These are phyloP conservation scores for Cladorrhinum samala DNA, from an alignment of 495 filamentous ascomycete species.

Conservation along the genomic window DNA sequence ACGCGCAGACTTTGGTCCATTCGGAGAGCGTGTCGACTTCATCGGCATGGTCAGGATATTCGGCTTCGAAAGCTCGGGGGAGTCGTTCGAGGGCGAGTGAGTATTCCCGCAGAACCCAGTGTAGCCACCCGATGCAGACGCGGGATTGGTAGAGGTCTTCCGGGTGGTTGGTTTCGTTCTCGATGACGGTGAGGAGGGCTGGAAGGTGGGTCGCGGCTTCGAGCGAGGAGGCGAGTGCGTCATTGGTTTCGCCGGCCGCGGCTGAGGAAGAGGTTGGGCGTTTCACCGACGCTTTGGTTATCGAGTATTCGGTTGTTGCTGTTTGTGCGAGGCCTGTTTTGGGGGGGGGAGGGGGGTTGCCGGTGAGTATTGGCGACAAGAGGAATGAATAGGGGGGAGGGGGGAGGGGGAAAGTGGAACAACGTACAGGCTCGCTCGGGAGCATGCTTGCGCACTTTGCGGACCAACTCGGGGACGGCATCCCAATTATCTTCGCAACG, in stretches of 20 bases:
- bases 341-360: not conserved
- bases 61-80: conserved; percentile 53
- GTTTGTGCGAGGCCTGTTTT: conserved; percentile 66
- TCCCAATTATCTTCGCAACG: conserved; percentile 86
- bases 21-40: conserved; percentile 46
- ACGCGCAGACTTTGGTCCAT: conserved; percentile 74
- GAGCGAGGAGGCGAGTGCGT: conserved; percentile 19
- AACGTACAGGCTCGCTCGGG: conserved; percentile 74
- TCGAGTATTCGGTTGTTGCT: conserved; percentile 63
- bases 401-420: conserved; percentile 7
- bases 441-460: conserved; percentile 91
- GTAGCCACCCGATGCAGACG: conserved; percentile 75
- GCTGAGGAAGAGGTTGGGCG: no score
- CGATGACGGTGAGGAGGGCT: conserved; percentile 61
- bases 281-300: conserved; percentile 48
- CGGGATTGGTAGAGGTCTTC: conserved; percentile 76
- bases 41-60: conserved; percentile 43
- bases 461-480: conserved; percentile 78
- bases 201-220: conserved; percentile 50
- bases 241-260: conserved; percentile 37
- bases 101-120: conserved; percentile 68
- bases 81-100: conserved; percentile 53
- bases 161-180: conserved; percentile 47
- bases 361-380: no score
- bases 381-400: not conserved